These are phyloP conservation scores for Alternaria sp. DNA, from an alignment of 2,329 filamentous ascomycete genomes.

Conservation along the genomic window DNA sequence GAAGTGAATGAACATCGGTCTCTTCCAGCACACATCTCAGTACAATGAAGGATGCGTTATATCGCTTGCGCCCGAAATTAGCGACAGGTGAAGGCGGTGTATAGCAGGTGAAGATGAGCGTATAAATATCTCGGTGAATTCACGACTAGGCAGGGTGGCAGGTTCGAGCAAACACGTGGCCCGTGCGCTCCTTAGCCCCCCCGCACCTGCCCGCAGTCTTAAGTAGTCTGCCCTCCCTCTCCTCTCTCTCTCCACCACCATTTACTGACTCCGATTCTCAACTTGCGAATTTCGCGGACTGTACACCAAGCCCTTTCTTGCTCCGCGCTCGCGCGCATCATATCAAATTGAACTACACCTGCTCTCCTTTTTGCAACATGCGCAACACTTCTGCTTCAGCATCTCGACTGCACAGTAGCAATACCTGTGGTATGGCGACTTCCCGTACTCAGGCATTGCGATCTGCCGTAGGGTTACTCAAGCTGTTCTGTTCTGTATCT, in stretches of 20 bases:
- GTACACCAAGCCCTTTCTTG: neutral
- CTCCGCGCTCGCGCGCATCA: neutral
- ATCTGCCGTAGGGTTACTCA: neutral
- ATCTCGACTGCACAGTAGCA: neutral
- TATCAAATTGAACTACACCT: neutral
- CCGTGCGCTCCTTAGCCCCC: neutral
- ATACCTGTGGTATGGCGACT: neutral
- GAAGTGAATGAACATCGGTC: neutral
- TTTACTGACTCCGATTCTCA: neutral
- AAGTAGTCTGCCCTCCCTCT: neutral
- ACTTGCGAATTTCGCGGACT: neutral
- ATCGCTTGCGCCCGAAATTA: neutral
- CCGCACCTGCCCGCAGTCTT: neutral
- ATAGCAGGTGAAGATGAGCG: neutral
- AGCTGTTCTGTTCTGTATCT: neutral
- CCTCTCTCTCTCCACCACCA: neutral
- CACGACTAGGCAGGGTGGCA: neutral
- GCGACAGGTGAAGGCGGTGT: neutral
- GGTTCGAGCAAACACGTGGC: neutral
- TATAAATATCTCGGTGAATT: neutral
- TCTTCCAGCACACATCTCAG: neutral
- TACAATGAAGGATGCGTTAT: neutral
- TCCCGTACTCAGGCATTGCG: neutral
- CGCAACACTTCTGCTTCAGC: neutral
- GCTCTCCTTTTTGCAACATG: neutral